Evolutionary conservation across 2,329 filamentous ascomycete species (phyloP), one percentile per base, ranked within the genome.

Genomic region (Penicillium brevicompactum): DNA sequence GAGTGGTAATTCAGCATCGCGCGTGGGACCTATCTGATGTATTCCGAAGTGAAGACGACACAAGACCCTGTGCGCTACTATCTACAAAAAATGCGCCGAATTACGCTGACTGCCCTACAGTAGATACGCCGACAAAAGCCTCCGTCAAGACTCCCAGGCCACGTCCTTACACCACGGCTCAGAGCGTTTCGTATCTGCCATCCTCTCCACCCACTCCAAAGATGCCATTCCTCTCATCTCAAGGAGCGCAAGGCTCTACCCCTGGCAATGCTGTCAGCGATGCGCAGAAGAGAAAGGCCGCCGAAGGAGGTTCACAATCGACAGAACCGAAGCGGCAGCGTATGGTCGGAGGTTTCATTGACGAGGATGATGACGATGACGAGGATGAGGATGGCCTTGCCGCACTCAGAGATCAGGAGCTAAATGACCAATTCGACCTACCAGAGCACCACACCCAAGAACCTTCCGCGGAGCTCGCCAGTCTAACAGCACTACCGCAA

Each of bases 171-270:
- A 59, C 62, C 16, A 60, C 54, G n/a, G 46, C 55, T 32, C 49
- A 54, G 24, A 59, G 57, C 14, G 30, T 65, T 2, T 50, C 56
- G 1, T 55, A 62, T n/a, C 51, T 73, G 2, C 68, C 69, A 0
- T 74, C 74, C 5, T 74, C 71, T 5, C 70, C 74, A 2, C 70
- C 71, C 6, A 42, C 62, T 34, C 46, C 51, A 2, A 72, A 55
- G 45, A 78, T 78, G 75, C 69, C 73, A 6, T 73, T 78, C 41
- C 73, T 76, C 21, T 78, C 77, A 1, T 76, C 75, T 3, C 72
- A 75, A 2, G 66, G 69, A 14, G 62, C 61, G 8, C 70, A 73
- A 47, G 69, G 71, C 5, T 69, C 74, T 44, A 69, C 73, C n/a
- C 61, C 68, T n/a, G 72, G 67, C 51, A 74, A 74, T 21, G 69